phyloP scores from a whole-genome alignment of 805 yeast species.

The Lachancea sp. region DNA sequence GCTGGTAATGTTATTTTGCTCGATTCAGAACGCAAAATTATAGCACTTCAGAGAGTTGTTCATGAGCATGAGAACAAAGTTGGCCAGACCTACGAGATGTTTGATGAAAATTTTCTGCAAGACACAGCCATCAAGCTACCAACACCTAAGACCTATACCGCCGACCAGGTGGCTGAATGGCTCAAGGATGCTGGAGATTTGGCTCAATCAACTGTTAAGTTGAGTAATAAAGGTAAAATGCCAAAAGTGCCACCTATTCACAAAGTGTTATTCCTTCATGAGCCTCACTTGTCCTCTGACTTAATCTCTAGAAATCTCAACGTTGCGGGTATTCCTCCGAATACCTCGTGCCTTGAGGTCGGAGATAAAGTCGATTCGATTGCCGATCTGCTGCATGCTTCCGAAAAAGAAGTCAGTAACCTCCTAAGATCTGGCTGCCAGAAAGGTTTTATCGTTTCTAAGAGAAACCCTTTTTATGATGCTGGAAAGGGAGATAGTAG shows the following conservation, averaged over 20 bases:
- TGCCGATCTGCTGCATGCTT: slow-evolving; percentile 39
- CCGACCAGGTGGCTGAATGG: slow-evolving; percentile 25
- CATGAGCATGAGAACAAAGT: slow-evolving; percentile 66
- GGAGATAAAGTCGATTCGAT: slow-evolving; percentile 30
- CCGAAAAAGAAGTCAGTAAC: slow-evolving; percentile 40
- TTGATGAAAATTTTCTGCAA: slow-evolving; percentile 46
- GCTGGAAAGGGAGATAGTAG: slow-evolving; percentile 37
- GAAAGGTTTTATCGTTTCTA: slow-evolving; percentile 60
- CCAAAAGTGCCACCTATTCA: slow-evolving; percentile 54
- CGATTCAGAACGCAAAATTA: slow-evolving; percentile 59
- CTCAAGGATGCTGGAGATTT: slow-evolving; percentile 20
- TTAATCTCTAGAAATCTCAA: slow-evolving; percentile 56
- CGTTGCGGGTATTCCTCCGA: slow-evolving; percentile 43
- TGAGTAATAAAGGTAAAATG: slow-evolving; percentile 31
- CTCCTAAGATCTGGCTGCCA: slow-evolving; percentile 31
- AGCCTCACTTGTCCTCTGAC: slow-evolving; percentile 73
- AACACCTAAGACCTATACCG: slow-evolving; percentile 9
- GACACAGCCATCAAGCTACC: slow-evolving; percentile 12
- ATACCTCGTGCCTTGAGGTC: slow-evolving; percentile 32
- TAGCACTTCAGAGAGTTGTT: slow-evolving; percentile 73
- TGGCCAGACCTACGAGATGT: slow-evolving; percentile 62
- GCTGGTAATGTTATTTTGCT: slow-evolving; percentile 85
- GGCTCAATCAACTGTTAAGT: slow-evolving; percentile 4
- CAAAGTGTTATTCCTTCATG: slow-evolving; percentile 59
- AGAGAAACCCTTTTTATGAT: slow-evolving; percentile 47